Percentiles rank a stretch among this genome's conserved stretches.
Conservation (phyloP, 495 filamentous ascomycete species). For the Daldinia bambusicola region DNA sequence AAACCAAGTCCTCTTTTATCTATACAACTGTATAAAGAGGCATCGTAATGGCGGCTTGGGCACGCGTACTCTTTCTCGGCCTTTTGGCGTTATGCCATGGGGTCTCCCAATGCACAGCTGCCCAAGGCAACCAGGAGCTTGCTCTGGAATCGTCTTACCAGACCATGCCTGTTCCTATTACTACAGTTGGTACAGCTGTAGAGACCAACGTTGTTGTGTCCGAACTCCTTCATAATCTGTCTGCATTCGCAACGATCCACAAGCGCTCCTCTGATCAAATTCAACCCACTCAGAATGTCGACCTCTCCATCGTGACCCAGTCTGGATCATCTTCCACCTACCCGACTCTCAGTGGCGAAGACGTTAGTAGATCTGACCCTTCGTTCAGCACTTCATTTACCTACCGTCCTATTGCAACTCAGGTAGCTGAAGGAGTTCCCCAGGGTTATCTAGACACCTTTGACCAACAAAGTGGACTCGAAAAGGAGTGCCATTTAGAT, state of each 20-base stretch:
- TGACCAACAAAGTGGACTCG: no score
- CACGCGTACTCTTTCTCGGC: conserved; percentile 26
- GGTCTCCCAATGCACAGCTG: conserved; percentile 3
- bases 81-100: conserved; percentile 39
- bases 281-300: conserved; percentile 6
- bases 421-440: neutral
- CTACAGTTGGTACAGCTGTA: neutral
- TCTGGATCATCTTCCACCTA: neutral
- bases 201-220: conserved; percentile 1
- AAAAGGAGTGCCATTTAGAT: neutral
- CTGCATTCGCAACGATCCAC: conserved; percentile 33
- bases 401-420: conserved; percentile 26
- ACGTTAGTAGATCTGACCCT: conserved; percentile 6
- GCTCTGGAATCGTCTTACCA: neutral
- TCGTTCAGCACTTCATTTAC: neutral
- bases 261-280: neutral
- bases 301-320: neutral
- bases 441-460: neutral
- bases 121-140: conserved; percentile 16
- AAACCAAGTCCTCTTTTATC: neutral
- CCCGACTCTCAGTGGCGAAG: conserved; percentile 16
- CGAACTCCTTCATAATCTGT: conserved; percentile 9
- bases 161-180: neutral
- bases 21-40: neutral
- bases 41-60: conserved; percentile 6